Base-by-base conservation (phyloP, 192 early-diverging fungal species). In the Chytriomyces hyalinus region DNA sequence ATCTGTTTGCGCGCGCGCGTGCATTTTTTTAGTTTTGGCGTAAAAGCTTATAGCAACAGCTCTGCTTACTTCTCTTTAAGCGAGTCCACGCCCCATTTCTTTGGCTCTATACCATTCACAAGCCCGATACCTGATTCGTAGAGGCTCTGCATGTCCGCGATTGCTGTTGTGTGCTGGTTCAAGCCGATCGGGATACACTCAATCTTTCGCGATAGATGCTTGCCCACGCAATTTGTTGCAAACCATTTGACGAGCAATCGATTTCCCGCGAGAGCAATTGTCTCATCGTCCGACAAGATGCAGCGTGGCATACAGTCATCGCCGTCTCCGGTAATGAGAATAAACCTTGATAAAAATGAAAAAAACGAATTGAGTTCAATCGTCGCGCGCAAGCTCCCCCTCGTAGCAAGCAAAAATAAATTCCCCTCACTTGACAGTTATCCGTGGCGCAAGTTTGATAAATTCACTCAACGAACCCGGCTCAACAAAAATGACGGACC, bases 291-390 rank as follows among this genome's bases (percentile, higher is more conserved):
- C 11, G 26, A 9, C 11, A 68, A 13, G 36, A 65, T 5, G 5
- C 63, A 65, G 4, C 11, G 13, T 10, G 67, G 67, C 11, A 26
- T 24, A 3, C 45, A 26, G 43, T 15, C 45, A 46, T 48, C 46
- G 11, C 67, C 46, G 49, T 68, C 67, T 15, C 67, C 67, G 43
- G 17, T 68, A 5, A 68, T 49, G 17, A 68, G 45, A 48, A 68
- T 46, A 68, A 68, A 68, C 26, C 67, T 36, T 36, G 36, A 36
- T 36, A 36, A 36, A 36, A 36, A 36, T 36, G 28, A 26, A 26
- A 26, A 26, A 26, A 26, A 26, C 0, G 24, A 26, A n/a, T n/a
- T n/a, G n/a, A n/a, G n/a, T n/a, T n/a, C n/a, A n/a, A n/a, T n/a
- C 24, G 24, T 26, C 24, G 24, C 24, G 24, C 24, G 24, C 24